A percentile compares a stretch with the other conserved stretches of the same genome.
These are phyloP conservation scores for Fusarium sp. DNA, from an alignment of 2,329 filamentous ascomycete species.

Conservation along the genomic window DNA sequence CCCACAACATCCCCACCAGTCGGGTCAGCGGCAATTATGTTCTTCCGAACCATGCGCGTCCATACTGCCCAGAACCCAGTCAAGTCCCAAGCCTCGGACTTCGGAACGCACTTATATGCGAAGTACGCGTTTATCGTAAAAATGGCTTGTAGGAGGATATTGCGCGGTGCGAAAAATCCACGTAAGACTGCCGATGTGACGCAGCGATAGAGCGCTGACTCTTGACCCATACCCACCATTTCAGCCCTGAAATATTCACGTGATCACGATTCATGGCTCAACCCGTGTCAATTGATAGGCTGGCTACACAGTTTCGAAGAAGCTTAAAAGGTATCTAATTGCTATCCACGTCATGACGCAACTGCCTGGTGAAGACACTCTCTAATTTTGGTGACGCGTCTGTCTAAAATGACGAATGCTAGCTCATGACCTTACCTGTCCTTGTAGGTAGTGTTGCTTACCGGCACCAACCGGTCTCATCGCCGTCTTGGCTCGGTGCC, in stretches of 20 bases:
- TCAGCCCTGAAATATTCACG: not conserved
- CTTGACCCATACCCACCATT: no score
- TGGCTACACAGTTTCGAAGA: not conserved
- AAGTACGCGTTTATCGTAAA: not conserved
- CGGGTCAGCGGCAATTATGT: not conserved
- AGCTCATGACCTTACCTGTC: not conserved
- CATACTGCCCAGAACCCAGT: not conserved
- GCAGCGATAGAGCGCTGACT: not conserved
- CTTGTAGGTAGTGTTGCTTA: not conserved
- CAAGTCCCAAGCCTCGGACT: not conserved
- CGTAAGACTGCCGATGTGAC: not conserved
- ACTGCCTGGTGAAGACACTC: not conserved
- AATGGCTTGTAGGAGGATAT: not conserved
- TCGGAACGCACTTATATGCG: not conserved
- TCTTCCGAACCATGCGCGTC: not conserved
- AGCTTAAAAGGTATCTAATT: not conserved
- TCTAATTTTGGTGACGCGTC: not conserved
- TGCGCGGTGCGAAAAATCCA: not conserved
- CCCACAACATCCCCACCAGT: not conserved
- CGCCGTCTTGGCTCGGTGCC: not conserved
- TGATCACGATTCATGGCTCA: not conserved
- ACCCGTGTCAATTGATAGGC: not conserved
- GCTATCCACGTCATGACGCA: not conserved
- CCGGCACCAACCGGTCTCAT: not conserved
- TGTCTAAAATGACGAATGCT: not conserved